phyloP scores from a whole-genome alignment of 352 stramenopile genomes.

The Pythium grandisporangium region DNA sequence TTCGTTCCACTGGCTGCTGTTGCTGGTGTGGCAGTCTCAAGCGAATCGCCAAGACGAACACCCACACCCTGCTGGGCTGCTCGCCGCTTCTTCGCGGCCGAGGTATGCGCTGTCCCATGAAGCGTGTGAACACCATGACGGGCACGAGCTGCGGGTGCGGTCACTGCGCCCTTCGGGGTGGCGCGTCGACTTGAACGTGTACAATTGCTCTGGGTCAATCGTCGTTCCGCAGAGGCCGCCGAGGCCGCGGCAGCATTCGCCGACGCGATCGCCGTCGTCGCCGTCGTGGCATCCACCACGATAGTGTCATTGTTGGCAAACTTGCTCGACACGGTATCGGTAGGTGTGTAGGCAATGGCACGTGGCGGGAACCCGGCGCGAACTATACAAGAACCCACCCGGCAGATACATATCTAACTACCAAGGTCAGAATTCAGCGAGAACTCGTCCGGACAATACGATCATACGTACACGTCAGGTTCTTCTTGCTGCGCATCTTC shows the following conservation, averaged over 20 bases:
- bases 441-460: too few relatives aligned
- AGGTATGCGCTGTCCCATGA: constrained; percentile 4
- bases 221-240: background rate
- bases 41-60: constrained; percentile 41
- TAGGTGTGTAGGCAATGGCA: constrained; percentile 20
- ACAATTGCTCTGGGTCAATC: constrained; percentile 7
- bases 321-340: constrained; percentile 29
- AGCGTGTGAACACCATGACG: constrained; percentile 43
- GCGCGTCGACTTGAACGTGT: too few relatives aligned
- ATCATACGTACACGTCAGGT: constrained; percentile 34
- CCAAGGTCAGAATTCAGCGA: too few relatives aligned
- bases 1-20: too few relatives aligned
- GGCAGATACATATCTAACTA: background rate
- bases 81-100: constrained; percentile 4
- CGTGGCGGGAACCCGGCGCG: constrained; percentile 57
- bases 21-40: too few relatives aligned
- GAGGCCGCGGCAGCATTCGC: constrained; percentile 12
- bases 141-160: too few relatives aligned
- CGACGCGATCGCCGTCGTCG: constrained; percentile 6
- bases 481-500: constrained; percentile 25
- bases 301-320: constrained; percentile 67
- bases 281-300: constrained; percentile 26
- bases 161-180: constrained; percentile 5
- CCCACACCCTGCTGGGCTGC: constrained; percentile 45
- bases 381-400: constrained; percentile 20